Percentiles rank a stretch among this genome's conserved stretches.
Conservation (phyloP, 371 early-diverging fungal genomes). For the Circinella umbellata region DNA sequence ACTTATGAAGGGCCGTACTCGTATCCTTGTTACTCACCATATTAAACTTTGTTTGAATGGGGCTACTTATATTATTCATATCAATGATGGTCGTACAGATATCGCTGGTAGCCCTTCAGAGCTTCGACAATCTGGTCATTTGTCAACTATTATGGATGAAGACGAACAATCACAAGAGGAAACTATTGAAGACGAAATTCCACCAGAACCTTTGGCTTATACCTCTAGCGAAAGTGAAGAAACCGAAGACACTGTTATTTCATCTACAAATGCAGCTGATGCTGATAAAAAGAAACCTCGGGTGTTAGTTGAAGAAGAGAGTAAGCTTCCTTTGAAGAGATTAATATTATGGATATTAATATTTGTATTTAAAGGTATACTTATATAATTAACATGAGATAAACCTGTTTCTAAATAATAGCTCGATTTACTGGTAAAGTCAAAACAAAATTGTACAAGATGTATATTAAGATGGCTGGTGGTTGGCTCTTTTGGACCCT, state of each 20-base stretch:
- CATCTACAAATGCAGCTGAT: background rate
- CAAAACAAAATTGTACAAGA: conserved; percentile 48
- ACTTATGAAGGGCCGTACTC: conserved; percentile 78
- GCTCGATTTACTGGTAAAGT: conserved; percentile 60
- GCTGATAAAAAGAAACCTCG: conserved; percentile 19
- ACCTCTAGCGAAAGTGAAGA: background rate
- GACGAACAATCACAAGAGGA: conserved; percentile 39
- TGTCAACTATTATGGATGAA: conserved; percentile 46
- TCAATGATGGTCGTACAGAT: conserved; percentile 61
- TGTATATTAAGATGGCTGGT: conserved; percentile 56
- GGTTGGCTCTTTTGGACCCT: conserved; percentile 53
- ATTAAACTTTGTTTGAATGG: conserved; percentile 76
- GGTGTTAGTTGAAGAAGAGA: conserved; percentile 43
- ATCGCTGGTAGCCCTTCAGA: conserved; percentile 50
- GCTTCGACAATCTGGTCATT: conserved; percentile 44
- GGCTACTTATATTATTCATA: conserved; percentile 65
- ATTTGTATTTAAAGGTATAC: too few species aligned
- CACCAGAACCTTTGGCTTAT: background rate
- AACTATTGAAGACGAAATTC: conserved; percentile 27
- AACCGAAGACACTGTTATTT: background rate
- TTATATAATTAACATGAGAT: background rate
- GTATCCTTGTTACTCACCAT: conserved; percentile 90
- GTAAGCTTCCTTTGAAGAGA: conserved; percentile 11
- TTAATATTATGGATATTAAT: too few species aligned
- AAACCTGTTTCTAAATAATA: background rate